phyloP scores from a whole-genome alignment of 1,284 basidiomycete species.

The Fomitiporia mediterranea region DNA sequence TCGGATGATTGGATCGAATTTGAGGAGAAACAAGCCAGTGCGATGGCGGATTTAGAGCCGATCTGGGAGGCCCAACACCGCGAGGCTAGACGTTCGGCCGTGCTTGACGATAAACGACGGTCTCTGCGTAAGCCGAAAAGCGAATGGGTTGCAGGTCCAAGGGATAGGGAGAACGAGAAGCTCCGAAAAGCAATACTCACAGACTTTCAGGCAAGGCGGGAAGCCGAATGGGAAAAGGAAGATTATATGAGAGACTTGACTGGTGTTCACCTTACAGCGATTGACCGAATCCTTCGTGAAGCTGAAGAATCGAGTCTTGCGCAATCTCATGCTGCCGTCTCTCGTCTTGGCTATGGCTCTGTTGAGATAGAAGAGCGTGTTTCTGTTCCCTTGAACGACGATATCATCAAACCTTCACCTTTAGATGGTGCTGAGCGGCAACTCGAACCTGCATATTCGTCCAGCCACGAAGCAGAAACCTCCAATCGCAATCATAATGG shows the following conservation, averaged over 20 bases:
- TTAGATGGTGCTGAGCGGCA: too few species aligned
- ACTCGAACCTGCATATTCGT: neutral
- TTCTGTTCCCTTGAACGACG: too few species aligned
- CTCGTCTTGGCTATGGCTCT: too few species aligned
- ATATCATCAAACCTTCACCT: too few species aligned
- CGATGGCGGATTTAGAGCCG: constrained; percentile 34
- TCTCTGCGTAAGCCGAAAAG: constrained; percentile 20
- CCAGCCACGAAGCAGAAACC: neutral
- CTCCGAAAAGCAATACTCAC: constrained; percentile 20
- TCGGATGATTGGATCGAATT: constrained; percentile 52
- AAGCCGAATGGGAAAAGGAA: constrained; percentile 35
- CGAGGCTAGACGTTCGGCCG: constrained; percentile 19
- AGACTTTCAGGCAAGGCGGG: constrained; percentile 22
- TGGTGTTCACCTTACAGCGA: constrained; percentile 34
- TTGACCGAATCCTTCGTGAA: constrained; percentile 45
- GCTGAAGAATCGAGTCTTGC: constrained; percentile 27
- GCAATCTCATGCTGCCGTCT: neutral
- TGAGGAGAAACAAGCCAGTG: constrained; percentile 54
- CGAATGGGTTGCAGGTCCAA: constrained; percentile 23
- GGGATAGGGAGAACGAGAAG: constrained; percentile 29
- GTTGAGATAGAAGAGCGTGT: too few species aligned
- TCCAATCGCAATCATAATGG: neutral
- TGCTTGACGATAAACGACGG: constrained; percentile 25
- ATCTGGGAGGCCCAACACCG: constrained; percentile 25
- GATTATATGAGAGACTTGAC: constrained; percentile 37